phyloP scores from a whole-genome alignment of 1,139 yeast genomes.

The Pichia sp. region DNA sequence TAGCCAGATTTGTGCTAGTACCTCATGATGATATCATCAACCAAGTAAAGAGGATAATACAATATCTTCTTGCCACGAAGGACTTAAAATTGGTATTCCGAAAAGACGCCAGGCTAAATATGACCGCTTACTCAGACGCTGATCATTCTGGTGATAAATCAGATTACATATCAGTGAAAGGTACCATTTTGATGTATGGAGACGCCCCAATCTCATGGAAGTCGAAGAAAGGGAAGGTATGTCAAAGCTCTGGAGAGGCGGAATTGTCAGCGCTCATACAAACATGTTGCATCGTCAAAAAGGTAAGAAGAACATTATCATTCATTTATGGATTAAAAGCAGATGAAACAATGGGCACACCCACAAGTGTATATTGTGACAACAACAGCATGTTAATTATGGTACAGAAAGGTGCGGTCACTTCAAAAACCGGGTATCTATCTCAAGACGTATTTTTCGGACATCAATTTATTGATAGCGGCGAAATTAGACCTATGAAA shows the following conservation, averaged over 20 bases:
- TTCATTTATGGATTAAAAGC: background rate
- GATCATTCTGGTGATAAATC: background rate
- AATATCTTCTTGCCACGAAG: background rate
- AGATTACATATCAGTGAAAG: background rate
- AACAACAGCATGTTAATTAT: background rate
- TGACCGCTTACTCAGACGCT: background rate
- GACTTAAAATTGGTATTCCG: background rate
- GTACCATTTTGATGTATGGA: background rate
- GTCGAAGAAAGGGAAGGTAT: background rate
- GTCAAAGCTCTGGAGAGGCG: slow-evolving; percentile 1
- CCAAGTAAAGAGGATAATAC: background rate
- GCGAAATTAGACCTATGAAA: background rate
- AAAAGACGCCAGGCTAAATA: background rate
- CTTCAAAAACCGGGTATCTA: background rate
- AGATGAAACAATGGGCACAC: background rate
- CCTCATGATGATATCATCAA: background rate
- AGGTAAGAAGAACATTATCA: background rate
- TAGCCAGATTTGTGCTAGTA: background rate
- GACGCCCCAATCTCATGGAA: background rate
- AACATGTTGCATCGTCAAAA: background rate
- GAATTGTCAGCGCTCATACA: background rate
- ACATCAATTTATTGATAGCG: background rate
- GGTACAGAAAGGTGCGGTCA: background rate
- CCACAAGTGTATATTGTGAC: background rate
- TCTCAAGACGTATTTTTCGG: background rate